These are phyloP conservation scores for Beauveria caledonica DNA, from an alignment of 2,329 filamentous ascomycete species.

Conservation along the genomic window DNA sequence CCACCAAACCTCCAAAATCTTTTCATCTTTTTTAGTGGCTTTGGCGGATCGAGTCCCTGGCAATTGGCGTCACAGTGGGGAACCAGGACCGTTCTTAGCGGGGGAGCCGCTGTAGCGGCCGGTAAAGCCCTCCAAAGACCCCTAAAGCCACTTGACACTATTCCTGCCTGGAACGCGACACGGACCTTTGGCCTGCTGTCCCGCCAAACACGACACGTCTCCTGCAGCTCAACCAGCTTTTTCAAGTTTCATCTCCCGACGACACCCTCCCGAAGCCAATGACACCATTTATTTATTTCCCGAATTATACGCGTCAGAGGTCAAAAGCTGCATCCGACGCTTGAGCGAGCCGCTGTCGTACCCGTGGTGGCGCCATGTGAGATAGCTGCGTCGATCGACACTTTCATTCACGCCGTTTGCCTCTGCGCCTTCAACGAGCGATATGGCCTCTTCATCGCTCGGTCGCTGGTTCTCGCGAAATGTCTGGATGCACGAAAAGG, in stretches of 20 bases:
- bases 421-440: neutral
- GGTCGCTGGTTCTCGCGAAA: slow-evolving; percentile 23
- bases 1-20: slow-evolving; percentile 2
- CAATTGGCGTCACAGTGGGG: neutral
- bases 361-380: slow-evolving; percentile 1
- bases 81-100: neutral
- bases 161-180: too few species aligned
- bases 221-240: neutral
- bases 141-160: neutral
- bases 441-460: slow-evolving; percentile 4
- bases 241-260: neutral
- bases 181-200: too few species aligned
- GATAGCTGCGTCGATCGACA: neutral
- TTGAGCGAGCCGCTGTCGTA: neutral
- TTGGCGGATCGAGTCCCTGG: neutral
- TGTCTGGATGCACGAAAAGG: slow-evolving; percentile 44
- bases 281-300: neutral
- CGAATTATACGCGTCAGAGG: neutral
- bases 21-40: neutral
- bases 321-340: neutral
- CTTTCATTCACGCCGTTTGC: neutral
- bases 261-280: neutral
- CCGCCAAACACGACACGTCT: neutral
- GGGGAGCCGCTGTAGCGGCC: neutral
- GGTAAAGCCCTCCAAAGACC: neutral